phyloP scores from a whole-genome alignment of 768 basidiomycete genomes.

The Mycena filopes region DNA sequence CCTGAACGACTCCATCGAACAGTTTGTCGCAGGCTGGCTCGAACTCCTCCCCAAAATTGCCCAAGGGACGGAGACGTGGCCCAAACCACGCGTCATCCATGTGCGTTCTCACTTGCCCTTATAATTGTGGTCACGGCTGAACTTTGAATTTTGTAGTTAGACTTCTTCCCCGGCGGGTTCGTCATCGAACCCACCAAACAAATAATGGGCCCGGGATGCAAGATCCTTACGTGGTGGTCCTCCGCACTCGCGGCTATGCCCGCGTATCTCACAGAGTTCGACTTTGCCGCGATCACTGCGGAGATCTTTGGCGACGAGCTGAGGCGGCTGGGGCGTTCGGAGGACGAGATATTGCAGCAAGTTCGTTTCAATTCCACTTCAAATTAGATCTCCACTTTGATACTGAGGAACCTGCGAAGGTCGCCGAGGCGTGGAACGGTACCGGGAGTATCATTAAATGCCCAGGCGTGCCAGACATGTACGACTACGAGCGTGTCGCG shows the following conservation, averaged over 20 bases:
- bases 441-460: slow-evolving; percentile 10
- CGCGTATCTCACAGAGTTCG: slow-evolving; percentile 11
- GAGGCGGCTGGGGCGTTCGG: slow-evolving; percentile 18
- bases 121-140: background rate
- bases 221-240: slow-evolving; percentile 16
- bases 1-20: background rate
- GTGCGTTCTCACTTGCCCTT: background rate
- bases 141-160: slow-evolving; percentile 11
- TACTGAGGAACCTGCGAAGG: background rate
- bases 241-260: background rate
- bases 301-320: slow-evolving; percentile 21
- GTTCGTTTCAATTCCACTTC: background rate
- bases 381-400: background rate
- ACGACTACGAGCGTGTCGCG: slow-evolving; percentile 27
- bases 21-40: slow-evolving; percentile 23
- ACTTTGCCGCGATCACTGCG: slow-evolving; percentile 12
- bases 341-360: slow-evolving; percentile 10
- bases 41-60: background rate
- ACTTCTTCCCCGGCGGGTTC: slow-evolving; percentile 13
- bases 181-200: slow-evolving; percentile 18
- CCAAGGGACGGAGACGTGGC: slow-evolving; percentile 13
- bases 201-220: slow-evolving; percentile 25
- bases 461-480: slow-evolving; percentile 24
- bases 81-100: slow-evolving; percentile 24
- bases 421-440: slow-evolving; percentile 18